Percentiles rank a stretch among this genome's conserved stretches.
Evolutionary conservation across 176 grass and related monocot genomes (phyloP).

Genomic region (Poa pratensis): DNA sequence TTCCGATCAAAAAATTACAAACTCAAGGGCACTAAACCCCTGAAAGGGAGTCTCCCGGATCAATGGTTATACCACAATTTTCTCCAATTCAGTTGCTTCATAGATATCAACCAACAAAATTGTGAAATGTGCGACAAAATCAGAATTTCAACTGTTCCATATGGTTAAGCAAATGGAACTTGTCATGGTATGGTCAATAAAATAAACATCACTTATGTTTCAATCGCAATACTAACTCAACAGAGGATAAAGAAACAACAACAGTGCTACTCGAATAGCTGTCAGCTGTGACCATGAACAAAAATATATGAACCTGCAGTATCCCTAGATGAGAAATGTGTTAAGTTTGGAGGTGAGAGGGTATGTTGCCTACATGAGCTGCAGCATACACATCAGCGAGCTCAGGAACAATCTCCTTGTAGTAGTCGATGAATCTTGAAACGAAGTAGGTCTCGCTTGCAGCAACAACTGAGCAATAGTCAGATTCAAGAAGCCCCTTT

Average conservation of each 20-base stretch:
- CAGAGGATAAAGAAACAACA: background rate
- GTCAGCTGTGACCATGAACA: background rate
- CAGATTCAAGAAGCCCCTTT: constrained; percentile 35
- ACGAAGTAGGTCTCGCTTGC: background rate
- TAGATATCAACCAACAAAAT: background rate
- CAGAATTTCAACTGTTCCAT: background rate
- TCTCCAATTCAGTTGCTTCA: background rate
- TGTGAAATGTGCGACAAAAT: background rate
- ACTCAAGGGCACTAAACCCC: too few relatives aligned
- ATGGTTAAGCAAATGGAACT: background rate
- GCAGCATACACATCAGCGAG: constrained; percentile 49
- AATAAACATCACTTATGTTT: background rate
- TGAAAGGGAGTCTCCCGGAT: too few relatives aligned
- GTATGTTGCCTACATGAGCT: constrained; percentile 24
- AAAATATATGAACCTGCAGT: background rate
- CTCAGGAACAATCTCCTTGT: constrained; percentile 41
- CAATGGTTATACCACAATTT: background rate
- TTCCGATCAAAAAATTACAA: too few relatives aligned
- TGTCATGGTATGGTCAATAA: background rate
- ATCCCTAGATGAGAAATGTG: background rate
- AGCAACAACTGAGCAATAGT: background rate
- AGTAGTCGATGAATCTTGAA: constrained; percentile 27
- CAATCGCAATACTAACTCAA: background rate
- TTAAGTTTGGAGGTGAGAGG: constrained; percentile 16
- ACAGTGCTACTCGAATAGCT: background rate